phyloP scores from a whole-genome alignment of 106 monocot genomes.

The Narthecium ossifragum region DNA sequence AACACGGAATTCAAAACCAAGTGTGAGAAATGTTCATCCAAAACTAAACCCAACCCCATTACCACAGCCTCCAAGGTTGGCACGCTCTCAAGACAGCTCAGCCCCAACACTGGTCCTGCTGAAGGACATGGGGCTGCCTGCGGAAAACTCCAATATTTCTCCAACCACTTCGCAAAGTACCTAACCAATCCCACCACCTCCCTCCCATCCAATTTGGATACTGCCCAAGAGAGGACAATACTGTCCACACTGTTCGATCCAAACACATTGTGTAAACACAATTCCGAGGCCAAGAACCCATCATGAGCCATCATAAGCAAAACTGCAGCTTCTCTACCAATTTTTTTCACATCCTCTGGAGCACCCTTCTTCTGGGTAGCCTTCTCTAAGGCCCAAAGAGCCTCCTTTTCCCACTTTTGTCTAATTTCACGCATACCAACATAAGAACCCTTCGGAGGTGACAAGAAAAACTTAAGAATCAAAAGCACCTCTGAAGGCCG shows the following conservation, averaged over 20 bases:
- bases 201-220: conserved; percentile 48
- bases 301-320: conserved; percentile 77
- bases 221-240: conserved; percentile 51
- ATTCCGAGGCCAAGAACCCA: conserved; percentile 56
- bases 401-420: conserved; percentile 62
- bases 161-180: conserved; percentile 84
- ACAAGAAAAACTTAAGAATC: conserved; percentile 49
- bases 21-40: conserved; percentile 77
- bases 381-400: conserved; percentile 51
- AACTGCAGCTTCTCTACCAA: conserved; percentile 51
- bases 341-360: conserved; percentile 18
- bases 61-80: conserved; percentile 58
- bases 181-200: conserved; percentile 52
- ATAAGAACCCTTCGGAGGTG: conserved; percentile 35
- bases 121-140: conserved; percentile 33
- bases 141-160: conserved; percentile 76
- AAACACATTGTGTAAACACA: conserved; percentile 83
- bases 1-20: conserved; percentile 66
- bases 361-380: conserved; percentile 22
- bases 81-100: conserved; percentile 43
- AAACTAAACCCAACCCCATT: conserved; percentile 46
- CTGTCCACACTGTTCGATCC: conserved; percentile 36
- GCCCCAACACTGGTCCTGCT: conserved; percentile 24
- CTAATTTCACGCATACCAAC: conserved; percentile 42
- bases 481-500: conserved; percentile 33